These are phyloP conservation scores for Clarireedia hainanense DNA, from an alignment of 2,329 filamentous ascomycete genomes.

Conservation along the genomic window DNA sequence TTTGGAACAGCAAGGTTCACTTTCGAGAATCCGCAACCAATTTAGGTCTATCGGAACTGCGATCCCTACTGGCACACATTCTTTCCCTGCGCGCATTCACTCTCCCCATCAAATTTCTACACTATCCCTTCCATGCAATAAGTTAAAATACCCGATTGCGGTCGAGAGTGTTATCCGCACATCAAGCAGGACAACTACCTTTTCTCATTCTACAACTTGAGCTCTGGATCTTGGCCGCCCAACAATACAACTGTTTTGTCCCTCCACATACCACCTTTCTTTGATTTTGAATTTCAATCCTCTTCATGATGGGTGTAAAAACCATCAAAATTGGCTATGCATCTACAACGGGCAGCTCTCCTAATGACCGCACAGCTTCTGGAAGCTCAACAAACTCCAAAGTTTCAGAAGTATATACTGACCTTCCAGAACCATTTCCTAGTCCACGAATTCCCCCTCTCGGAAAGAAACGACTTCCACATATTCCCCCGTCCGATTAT, in stretches of 20 bases:
- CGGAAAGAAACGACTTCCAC: conserved; percentile 17
- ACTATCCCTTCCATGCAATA: background rate
- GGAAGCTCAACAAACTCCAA: conserved; percentile 11
- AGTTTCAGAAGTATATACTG: conserved; percentile 20
- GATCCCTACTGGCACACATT: background rate
- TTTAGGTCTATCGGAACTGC: background rate
- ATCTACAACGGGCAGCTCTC: conserved; percentile 5
- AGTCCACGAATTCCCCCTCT: conserved; percentile 16
- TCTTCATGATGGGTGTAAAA: conserved; percentile 16
- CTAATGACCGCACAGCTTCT: conserved; percentile 5
- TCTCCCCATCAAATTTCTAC: background rate
- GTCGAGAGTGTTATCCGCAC: too few relatives aligned
- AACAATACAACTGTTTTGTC: background rate
- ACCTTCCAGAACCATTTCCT: conserved; percentile 31
- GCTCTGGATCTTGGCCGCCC: too few relatives aligned
- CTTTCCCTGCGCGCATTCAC: background rate
- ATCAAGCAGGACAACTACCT: too few relatives aligned
- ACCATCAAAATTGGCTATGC: conserved; percentile 25
- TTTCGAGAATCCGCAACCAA: background rate
- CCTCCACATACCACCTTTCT: background rate
- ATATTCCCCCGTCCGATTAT: conserved; percentile 27
- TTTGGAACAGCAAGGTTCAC: background rate
- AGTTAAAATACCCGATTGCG: background rate
- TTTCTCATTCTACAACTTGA: too few relatives aligned
- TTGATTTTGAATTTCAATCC: background rate